Conservation (phyloP, 345 rosid species). For the Eucalyptus tenuipes region DNA sequence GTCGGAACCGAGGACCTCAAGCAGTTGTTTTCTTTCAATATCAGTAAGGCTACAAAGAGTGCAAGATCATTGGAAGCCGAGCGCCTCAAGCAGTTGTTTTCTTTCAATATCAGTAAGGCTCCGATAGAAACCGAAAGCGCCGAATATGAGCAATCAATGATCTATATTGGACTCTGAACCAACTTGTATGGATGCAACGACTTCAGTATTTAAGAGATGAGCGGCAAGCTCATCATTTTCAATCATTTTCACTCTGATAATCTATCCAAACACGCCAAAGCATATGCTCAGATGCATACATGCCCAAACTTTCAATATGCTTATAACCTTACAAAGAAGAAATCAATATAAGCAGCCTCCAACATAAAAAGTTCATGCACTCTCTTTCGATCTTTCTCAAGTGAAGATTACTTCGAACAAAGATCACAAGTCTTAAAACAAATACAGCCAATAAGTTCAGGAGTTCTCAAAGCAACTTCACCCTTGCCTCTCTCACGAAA, state of each 20-base stretch:
- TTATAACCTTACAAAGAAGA: neutral
- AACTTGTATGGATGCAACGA: neutral
- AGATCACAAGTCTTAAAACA: neutral
- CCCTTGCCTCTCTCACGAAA: slow-evolving; percentile 59
- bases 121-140: neutral
- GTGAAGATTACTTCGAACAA: neutral
- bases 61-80: neutral
- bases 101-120: neutral
- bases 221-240: neutral
- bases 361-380: neutral
- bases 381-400: neutral
- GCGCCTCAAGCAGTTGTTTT: neutral
- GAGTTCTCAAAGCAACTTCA: slow-evolving; percentile 38
- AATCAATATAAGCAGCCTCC: neutral
- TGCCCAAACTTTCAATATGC: neutral
- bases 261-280: neutral
- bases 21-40: too few relatives aligned
- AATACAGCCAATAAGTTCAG: neutral
- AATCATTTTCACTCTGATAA: neutral
- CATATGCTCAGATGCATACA: neutral
- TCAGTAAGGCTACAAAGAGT: neutral
- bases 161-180: neutral
- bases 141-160: neutral
- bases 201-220: neutral
- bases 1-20: too few relatives aligned